Conservation (phyloP, 305 asterid species). For the Fraxinus xanthoxyloides region DNA sequence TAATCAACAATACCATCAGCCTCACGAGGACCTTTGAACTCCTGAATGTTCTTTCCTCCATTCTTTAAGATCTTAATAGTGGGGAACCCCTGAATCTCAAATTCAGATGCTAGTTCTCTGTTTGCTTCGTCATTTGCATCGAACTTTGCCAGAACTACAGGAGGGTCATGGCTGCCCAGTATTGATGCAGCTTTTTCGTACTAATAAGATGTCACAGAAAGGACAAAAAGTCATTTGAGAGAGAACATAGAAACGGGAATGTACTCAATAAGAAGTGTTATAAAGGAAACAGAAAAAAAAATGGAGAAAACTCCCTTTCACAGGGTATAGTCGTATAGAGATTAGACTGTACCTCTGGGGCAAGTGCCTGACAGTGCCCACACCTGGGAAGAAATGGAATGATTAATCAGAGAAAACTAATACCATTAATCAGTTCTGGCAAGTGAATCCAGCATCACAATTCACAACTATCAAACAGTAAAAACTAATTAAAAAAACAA, state of each 20-base stretch:
- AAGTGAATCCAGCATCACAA: neutral
- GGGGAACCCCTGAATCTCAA: constrained; percentile 66
- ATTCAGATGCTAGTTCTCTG: constrained; percentile 52
- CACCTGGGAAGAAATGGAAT: constrained; percentile 59
- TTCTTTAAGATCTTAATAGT: constrained; percentile 70
- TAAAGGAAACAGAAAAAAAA: neutral
- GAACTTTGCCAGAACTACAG: constrained; percentile 68
- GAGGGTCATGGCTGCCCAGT: constrained; percentile 71
- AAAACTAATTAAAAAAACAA: neutral
- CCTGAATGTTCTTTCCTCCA: constrained; percentile 62
- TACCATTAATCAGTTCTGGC: neutral
- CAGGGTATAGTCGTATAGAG: neutral
- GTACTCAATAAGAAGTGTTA: neutral
- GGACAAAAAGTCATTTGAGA: neutral
- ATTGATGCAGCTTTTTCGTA: constrained; percentile 76
- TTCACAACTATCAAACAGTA: neutral
- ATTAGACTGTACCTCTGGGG: constrained; percentile 59
- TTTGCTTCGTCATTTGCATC: constrained; percentile 64
- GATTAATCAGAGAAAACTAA: constrained; percentile 12
- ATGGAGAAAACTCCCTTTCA: neutral
- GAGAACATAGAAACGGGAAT: neutral
- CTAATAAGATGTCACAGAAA: constrained; percentile 25
- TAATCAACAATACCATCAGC: constrained; percentile 67
- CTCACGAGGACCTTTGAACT: constrained; percentile 83
- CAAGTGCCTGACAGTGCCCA: constrained; percentile 74